Base-by-base conservation (phyloP, 31 red algal species). In the Endocladia muricata region DNA sequence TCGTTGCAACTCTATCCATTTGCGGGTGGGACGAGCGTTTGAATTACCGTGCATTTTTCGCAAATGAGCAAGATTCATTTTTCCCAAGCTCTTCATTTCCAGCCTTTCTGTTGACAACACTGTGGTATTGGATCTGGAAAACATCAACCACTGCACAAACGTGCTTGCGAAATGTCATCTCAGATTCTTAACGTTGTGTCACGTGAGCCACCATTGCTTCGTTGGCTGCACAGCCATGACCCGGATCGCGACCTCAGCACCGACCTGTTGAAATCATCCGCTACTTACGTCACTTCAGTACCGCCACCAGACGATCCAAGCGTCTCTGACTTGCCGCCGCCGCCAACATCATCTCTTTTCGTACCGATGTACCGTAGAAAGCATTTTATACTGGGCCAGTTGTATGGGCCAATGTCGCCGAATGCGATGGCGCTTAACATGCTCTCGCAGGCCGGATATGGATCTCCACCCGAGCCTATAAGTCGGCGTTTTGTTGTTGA, bases 401-500 rank as follows among this genome's bases (percentile, higher is more conserved):
- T 63, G 15, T 78, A 78, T 33, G 74, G 74, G 8, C 33, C 31
- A 26, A 65, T 40, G 55, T 78, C 74, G 15, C 55, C 74, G 11
- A 78, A 62, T 23, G 23, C 74, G 37, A 49, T 64, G 31, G 74
- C 36, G 17, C 5, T 65, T 42, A 43, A 51, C 37, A 62, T 62
- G 57, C 57, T 78, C 58, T 78, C 74, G 17, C 25, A 21, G 9
- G n/a, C 30, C 5, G 59, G 34, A n/a, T 62, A 64, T 54, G 25
- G 26, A 22, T 22, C 28, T 3, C 74, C 74, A 11, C 74, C 74
- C 0, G 17, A 30, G 9, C 67, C 64, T 2, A 49, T 74, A 47
- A 35, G 42, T 41, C 80, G 80, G 2, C 80, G 80, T 21, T 84
- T 84, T 29, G 80, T 73, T 25, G 80, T 84, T 29, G 67, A 84